Evolutionary conservation across 2,329 filamentous ascomycete genomes (phyloP).

Genomic region (Scedosporium dehoogii): DNA sequence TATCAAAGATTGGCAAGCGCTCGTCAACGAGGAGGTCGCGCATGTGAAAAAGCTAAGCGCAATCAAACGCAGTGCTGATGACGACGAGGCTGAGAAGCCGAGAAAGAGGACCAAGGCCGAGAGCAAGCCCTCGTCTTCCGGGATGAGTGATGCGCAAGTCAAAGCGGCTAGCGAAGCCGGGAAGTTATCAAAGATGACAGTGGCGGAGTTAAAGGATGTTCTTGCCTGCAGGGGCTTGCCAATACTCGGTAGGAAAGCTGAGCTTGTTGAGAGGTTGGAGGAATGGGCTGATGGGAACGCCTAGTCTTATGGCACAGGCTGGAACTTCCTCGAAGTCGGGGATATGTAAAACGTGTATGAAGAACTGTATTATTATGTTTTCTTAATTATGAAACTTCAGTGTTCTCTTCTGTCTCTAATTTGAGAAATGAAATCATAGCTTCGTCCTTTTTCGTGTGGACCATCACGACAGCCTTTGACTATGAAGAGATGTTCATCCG

Average conservation of each 20-base stretch:
- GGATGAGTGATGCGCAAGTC: slow-evolving; percentile 35
- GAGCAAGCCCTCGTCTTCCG: slow-evolving; percentile 21
- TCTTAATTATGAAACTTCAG: too few species aligned
- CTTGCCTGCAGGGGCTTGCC: slow-evolving; percentile 37
- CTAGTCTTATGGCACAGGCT: neutral
- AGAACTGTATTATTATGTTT: neutral
- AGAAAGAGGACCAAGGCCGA: slow-evolving; percentile 33
- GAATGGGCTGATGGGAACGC: slow-evolving; percentile 42
- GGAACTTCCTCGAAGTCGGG: neutral
- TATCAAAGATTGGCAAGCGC: slow-evolving; percentile 65
- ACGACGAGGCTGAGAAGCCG: slow-evolving; percentile 26
- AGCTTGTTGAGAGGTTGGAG: slow-evolving; percentile 45
- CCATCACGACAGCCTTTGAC: too few species aligned
- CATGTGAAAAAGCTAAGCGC: slow-evolving; percentile 26
- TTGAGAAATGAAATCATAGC: neutral
- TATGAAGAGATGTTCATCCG: too few species aligned
- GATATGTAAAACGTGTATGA: neutral
- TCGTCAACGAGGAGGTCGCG: slow-evolving; percentile 48
- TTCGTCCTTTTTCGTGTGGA: neutral
- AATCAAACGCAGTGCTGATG: slow-evolving; percentile 42
- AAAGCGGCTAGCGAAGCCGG: slow-evolving; percentile 33
- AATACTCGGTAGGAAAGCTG: slow-evolving; percentile 40
- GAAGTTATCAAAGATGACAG: slow-evolving; percentile 42
- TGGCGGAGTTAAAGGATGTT: slow-evolving; percentile 40
- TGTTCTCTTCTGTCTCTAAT: too few species aligned